Percentiles rank a stretch among this genome's conserved stretches.
These are phyloP conservation scores for Boletus reticulatus DNA, from an alignment of 768 basidiomycete genomes.

Conservation along the genomic window DNA sequence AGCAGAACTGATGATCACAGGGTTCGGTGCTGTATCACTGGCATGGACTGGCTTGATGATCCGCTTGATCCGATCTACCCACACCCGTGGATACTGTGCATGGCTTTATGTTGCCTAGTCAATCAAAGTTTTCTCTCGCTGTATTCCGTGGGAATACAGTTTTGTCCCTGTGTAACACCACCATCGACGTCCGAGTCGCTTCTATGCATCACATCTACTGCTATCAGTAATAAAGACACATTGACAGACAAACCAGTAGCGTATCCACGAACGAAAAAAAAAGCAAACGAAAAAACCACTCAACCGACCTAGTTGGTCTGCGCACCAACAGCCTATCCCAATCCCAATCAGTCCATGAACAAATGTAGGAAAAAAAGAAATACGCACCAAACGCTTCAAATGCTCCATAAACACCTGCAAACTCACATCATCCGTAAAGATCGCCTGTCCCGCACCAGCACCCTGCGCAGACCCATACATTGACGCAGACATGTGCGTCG, in stretches of 20 bases:
- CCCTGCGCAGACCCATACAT: slow-evolving; percentile 83
- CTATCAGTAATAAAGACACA: slow-evolving; percentile 10
- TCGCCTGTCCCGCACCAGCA: slow-evolving; percentile 77
- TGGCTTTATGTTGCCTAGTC: too few species aligned
- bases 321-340: slow-evolving; percentile 58
- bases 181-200: too few species aligned
- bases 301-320: slow-evolving; percentile 51
- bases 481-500: slow-evolving; percentile 90
- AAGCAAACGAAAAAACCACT: neutral
- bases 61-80: neutral
- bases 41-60: slow-evolving; percentile 49
- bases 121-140: too few species aligned
- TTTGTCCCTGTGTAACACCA: too few species aligned
- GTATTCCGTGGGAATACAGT: too few species aligned
- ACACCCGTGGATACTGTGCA: too few species aligned
- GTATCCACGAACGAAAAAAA: slow-evolving; percentile 4
- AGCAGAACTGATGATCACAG: slow-evolving; percentile 30
- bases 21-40: slow-evolving; percentile 69
- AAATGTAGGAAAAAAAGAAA: neutral
- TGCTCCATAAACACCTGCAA: slow-evolving; percentile 98
- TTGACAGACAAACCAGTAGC: slow-evolving; percentile 6
- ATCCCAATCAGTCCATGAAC: neutral
- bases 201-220: slow-evolving; percentile 14
- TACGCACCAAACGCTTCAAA: slow-evolving; percentile 82
- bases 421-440: slow-evolving; percentile 98